A percentile compares a stretch with the other conserved stretches of the same genome.
These are phyloP conservation scores for Cercospora sesami DNA, from an alignment of 2,329 filamentous ascomycete species.

Conservation along the genomic window DNA sequence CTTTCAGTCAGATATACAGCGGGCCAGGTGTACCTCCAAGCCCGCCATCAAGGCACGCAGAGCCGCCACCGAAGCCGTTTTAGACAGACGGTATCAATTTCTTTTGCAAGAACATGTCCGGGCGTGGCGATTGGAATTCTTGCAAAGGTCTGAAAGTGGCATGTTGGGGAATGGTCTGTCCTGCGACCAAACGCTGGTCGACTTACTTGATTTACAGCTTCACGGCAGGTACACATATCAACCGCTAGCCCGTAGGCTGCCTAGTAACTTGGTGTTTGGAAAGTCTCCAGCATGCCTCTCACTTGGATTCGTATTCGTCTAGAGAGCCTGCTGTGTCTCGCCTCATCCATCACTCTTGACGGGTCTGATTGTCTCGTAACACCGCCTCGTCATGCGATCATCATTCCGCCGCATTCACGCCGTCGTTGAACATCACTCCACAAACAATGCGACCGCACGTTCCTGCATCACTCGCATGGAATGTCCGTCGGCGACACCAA, in stretches of 20 bases:
- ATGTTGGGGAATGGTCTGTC: no score
- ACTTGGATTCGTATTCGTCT: background rate
- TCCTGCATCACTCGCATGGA: constrained; percentile 1
- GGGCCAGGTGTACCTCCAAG: background rate
- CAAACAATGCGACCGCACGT: no score
- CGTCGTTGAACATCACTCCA: no score
- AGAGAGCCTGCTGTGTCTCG: background rate
- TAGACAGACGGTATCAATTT: background rate
- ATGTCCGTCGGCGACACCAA: constrained; percentile 15
- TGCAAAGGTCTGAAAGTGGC: background rate
- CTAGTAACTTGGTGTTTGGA: background rate
- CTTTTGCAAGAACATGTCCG: background rate
- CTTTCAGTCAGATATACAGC: background rate
- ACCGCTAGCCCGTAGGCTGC: background rate
- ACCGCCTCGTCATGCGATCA: background rate
- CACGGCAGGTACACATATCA: background rate
- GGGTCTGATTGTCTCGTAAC: background rate
- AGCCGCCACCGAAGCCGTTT: background rate
- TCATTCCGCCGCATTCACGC: no score
- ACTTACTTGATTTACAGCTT: background rate
- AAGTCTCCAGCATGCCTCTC: background rate
- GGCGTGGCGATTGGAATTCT: background rate
- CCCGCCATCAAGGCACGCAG: background rate
- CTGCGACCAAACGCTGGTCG: background rate
- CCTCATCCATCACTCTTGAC: background rate